Conservation (phyloP, 495 filamentous ascomycete species). For the Penicillium robsamsonii region DNA sequence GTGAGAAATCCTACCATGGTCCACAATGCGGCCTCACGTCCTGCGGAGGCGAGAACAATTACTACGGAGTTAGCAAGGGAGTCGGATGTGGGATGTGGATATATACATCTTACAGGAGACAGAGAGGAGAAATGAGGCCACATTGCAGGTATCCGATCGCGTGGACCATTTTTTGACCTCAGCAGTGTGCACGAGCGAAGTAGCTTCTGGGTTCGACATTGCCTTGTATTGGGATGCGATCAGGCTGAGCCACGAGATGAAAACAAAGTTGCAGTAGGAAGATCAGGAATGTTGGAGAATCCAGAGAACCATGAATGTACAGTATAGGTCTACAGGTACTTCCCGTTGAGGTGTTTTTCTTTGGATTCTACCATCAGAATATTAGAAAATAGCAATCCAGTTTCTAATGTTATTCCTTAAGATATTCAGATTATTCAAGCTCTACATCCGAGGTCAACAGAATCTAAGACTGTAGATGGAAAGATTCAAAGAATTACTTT, state of each 20-base stretch:
- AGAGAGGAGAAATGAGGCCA: not conserved
- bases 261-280: not conserved
- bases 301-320: not conserved
- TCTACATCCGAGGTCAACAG: not conserved
- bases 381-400: no score
- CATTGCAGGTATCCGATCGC: not conserved
- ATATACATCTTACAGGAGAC: not conserved
- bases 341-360: no score
- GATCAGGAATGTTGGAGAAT: no score
- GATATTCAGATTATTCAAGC: not conserved
- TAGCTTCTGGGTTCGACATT: not conserved
- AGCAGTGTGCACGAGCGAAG: not conserved
- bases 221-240: not conserved
- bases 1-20: no score
- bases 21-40: no score
- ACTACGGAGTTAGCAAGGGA: no score
- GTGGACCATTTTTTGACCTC: not conserved
- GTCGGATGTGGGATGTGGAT: no score
- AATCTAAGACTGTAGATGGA: not conserved
- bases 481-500: not conserved
- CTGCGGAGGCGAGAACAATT: no score
- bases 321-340: no score
- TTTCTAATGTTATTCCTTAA: not conserved
- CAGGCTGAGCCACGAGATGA: not conserved
- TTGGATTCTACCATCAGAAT: no score